Conservation (phyloP, 768 basidiomycete genomes). For the Thelephora ganbajun region DNA sequence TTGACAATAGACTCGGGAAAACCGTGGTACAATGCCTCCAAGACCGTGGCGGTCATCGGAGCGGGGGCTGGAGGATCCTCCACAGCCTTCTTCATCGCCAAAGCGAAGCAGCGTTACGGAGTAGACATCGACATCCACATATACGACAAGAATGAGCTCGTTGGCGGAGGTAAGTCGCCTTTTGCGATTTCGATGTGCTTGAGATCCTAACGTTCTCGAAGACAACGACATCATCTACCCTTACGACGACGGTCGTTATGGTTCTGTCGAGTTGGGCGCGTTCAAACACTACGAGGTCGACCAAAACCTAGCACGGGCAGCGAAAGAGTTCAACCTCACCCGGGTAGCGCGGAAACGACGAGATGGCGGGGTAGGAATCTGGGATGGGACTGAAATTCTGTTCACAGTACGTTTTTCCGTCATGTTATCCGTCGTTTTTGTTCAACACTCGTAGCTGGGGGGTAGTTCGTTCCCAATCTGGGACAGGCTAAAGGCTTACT, state of each 20-base stretch:
- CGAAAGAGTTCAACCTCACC: constrained; percentile 66
- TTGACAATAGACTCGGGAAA: too few relatives aligned
- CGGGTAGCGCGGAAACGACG: constrained; percentile 31
- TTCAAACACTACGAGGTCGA: constrained; percentile 78
- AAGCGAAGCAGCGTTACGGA: constrained; percentile 57
- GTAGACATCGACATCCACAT: constrained; percentile 70
- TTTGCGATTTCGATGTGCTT: background rate
- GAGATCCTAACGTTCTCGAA: constrained; percentile 19
- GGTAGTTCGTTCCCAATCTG: constrained; percentile 32
- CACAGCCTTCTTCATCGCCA: constrained; percentile 74
- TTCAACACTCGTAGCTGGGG: constrained; percentile 23
- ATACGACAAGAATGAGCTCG: constrained; percentile 61
- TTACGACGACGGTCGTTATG: constrained; percentile 40
- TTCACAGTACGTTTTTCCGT: constrained; percentile 35
- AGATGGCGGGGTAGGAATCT: constrained; percentile 47
- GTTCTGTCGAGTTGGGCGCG: constrained; percentile 71
- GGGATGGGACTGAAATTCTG: constrained; percentile 70
- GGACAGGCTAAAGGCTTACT: constrained; percentile 59
- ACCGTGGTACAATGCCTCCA: background rate
- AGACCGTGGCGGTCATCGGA: constrained; percentile 66
- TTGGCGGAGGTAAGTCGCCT: constrained; percentile 69
- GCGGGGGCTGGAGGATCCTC: constrained; percentile 82
- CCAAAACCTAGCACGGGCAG: constrained; percentile 58
- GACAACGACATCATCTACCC: constrained; percentile 56
- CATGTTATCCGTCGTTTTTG: constrained; percentile 1